Percentiles rank a stretch among this genome's conserved stretches.
Conservation (phyloP, 1,139 yeast genomes). For the Taphrina flavorubra region DNA sequence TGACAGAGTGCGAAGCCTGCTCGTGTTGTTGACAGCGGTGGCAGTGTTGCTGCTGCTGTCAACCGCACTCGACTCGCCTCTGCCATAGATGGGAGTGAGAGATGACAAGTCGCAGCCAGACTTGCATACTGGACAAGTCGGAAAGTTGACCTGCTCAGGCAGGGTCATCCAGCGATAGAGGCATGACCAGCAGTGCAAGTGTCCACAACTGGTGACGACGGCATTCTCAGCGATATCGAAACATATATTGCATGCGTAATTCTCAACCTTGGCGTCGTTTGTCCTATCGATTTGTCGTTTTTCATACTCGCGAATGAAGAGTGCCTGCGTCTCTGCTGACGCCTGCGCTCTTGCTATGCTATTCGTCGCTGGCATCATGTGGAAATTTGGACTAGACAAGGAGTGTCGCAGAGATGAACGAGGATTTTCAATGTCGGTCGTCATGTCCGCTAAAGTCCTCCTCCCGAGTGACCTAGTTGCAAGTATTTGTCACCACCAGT, state of each 20-base stretch:
- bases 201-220: conserved; percentile 40
- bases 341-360: not conserved
- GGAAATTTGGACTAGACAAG: conserved; percentile 10
- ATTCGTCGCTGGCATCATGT: not conserved
- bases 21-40: not conserved
- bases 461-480: not conserved
- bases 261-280: conserved; percentile 11
- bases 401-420: conserved; percentile 12
- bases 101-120: conserved; percentile 39
- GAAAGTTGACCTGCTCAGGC: conserved; percentile 29
- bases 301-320: conserved; percentile 10
- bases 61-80: conserved; percentile 17
- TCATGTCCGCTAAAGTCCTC: conserved; percentile 1
- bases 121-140: conserved; percentile 41
- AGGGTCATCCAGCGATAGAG: conserved; percentile 36
- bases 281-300: conserved; percentile 11
- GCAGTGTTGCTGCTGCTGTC: not conserved
- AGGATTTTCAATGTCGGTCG: conserved; percentile 11
- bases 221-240: conserved; percentile 37
- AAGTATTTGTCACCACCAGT: not conserved
- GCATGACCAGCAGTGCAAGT: conserved; percentile 40
- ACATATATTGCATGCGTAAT: conserved; percentile 34
- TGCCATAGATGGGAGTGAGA: conserved; percentile 40
- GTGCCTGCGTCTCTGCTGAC: not conserved
- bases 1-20: conserved; percentile 27